phyloP scores from a whole-genome alignment of 768 basidiomycete species.

The Mycena crocata region DNA sequence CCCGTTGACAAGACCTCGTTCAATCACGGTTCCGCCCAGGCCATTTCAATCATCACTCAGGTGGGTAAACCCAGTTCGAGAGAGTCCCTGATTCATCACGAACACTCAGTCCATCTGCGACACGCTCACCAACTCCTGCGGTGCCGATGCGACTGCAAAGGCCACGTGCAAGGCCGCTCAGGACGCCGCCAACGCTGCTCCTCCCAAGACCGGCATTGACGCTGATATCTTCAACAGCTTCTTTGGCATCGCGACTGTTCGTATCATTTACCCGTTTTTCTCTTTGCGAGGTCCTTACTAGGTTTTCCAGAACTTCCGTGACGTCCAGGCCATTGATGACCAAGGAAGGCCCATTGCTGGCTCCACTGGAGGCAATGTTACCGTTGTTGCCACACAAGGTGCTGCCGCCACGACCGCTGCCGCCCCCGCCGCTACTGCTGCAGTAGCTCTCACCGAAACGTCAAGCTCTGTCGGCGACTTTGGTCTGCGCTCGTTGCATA shows the following conservation, averaged over 20 bases:
- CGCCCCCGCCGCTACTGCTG: constrained; percentile 18
- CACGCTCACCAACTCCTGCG: constrained; percentile 63
- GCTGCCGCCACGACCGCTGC: constrained; percentile 27
- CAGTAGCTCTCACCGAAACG: constrained; percentile 28
- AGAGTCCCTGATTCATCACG: background rate
- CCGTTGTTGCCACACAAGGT: constrained; percentile 17
- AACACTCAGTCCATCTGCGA: constrained; percentile 63
- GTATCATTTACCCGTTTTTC: constrained; percentile 17
- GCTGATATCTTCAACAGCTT: constrained; percentile 73
- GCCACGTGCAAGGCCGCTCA: constrained; percentile 57
- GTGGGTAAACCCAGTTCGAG: constrained; percentile 38
- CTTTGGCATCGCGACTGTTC: constrained; percentile 63
- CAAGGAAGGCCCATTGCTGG: constrained; percentile 39
- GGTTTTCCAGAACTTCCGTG: constrained; percentile 54
- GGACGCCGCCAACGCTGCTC: constrained; percentile 54
- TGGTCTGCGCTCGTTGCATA: constrained; percentile 33
- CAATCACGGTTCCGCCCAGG: constrained; percentile 71
- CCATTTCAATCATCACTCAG: constrained; percentile 66
- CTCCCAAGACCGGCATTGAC: constrained; percentile 60
- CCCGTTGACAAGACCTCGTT: constrained; percentile 63
- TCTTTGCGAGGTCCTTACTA: constrained; percentile 1
- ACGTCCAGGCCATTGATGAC: constrained; percentile 40
- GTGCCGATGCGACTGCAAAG: constrained; percentile 64
- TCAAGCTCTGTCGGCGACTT: constrained; percentile 54
- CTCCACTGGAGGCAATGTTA: constrained; percentile 29